Conservation (phyloP, 2,329 filamentous ascomycete genomes). For the Hypoxylon sp. region DNA sequence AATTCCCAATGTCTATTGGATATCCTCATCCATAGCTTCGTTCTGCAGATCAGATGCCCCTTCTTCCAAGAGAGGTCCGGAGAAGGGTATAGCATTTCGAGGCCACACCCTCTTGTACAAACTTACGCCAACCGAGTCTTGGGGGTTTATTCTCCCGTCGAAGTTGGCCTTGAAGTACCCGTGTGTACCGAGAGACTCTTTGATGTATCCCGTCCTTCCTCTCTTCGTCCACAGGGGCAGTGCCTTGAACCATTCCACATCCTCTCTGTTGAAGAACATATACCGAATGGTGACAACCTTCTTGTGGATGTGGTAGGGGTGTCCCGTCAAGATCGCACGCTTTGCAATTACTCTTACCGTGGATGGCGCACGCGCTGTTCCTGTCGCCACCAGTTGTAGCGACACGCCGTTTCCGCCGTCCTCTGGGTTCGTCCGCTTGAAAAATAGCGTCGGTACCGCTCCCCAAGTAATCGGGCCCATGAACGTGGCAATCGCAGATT, state of each 20-base stretch:
- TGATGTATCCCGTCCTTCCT: conserved; percentile 88
- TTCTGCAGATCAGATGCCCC: conserved; percentile 35
- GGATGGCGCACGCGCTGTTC: conserved; percentile 82
- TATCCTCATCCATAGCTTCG: conserved; percentile 53
- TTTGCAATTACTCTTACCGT: conserved; percentile 88
- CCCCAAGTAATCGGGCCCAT: conserved; percentile 94
- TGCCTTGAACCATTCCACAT: conserved; percentile 97
- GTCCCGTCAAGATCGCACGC: conserved; percentile 90
- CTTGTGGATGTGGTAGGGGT: conserved; percentile 99
- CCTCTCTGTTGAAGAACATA: conserved; percentile 99
- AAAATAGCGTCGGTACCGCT: conserved; percentile 87
- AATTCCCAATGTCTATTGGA: conserved; percentile 32
- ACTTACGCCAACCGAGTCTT: conserved; percentile 92
- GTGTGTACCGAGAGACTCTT: conserved; percentile 93
- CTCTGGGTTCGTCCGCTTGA: conserved; percentile 66
- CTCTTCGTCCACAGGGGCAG: conserved; percentile 92
- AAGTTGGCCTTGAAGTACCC: conserved; percentile 99
- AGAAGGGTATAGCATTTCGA: conserved; percentile 64
- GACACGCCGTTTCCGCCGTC: conserved; percentile 56
- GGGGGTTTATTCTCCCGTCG: conserved; percentile 93
- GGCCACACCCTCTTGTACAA: conserved; percentile 89
- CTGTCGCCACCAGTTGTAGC: conserved; percentile 81
- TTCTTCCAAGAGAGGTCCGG: conserved; percentile 53
- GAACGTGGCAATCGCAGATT: conserved; percentile 87
- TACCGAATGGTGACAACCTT: conserved; percentile 95